These are phyloP conservation scores for Chaetomiaceae sp. DNA, from an alignment of 2,329 filamentous ascomycete species.

Conservation along the genomic window DNA sequence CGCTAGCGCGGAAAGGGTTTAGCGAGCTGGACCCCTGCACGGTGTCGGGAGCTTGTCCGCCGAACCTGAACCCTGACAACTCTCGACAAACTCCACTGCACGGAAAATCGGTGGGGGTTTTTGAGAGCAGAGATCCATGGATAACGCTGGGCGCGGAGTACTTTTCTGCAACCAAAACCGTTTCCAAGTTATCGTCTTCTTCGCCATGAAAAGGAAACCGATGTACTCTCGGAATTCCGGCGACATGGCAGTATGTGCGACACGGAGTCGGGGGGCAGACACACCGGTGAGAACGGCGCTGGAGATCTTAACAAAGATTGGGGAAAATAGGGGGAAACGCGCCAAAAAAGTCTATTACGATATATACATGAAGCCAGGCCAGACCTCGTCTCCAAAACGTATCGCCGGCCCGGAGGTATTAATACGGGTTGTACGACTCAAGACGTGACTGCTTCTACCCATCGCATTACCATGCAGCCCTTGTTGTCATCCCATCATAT, in stretches of 20 bases:
- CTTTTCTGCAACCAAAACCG: too few relatives aligned
- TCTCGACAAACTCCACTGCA: slow-evolving; percentile 2
- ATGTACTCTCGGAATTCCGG: too few relatives aligned
- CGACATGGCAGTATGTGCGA: too few relatives aligned
- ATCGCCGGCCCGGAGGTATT: slow-evolving; percentile 11
- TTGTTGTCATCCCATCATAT: slow-evolving; percentile 19
- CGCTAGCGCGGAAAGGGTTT: slow-evolving; percentile 22
- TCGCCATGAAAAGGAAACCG: too few relatives aligned
- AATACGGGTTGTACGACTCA: slow-evolving; percentile 9
- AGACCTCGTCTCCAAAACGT: neutral
- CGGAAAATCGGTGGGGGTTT: slow-evolving; percentile 6
- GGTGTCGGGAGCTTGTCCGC: slow-evolving; percentile 15
- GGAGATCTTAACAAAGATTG: too few relatives aligned
- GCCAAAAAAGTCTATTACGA: slow-evolving; percentile 4
- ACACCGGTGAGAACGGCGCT: too few relatives aligned
- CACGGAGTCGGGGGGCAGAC: too few relatives aligned
- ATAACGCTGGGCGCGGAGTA: neutral
- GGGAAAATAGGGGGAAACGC: too few relatives aligned
- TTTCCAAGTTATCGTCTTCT: too few relatives aligned
- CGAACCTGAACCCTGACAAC: slow-evolving; percentile 15
- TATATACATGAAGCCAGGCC: slow-evolving; percentile 7
- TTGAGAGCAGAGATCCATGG: neutral
- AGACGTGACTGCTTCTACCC: slow-evolving; percentile 8
- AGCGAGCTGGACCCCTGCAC: slow-evolving; percentile 17
- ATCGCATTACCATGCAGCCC: slow-evolving; percentile 16